These are phyloP conservation scores for Adenanthera pavonina DNA, from an alignment of 306 rosid species.

Conservation along the genomic window DNA sequence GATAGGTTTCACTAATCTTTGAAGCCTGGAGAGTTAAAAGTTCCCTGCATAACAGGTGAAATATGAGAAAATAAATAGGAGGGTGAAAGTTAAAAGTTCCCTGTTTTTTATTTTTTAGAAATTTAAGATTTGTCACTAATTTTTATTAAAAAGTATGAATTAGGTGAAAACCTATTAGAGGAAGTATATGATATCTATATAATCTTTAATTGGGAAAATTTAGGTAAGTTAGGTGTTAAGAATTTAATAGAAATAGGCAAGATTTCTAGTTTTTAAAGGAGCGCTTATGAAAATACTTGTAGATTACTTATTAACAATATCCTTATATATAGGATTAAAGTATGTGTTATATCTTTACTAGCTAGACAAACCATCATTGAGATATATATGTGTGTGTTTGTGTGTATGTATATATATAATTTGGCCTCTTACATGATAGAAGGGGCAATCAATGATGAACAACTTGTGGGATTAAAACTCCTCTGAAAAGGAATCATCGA, in stretches of 20 bases:
- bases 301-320: not conserved
- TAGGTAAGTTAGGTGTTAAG: too few species aligned
- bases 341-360: not conserved
- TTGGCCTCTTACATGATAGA: not conserved
- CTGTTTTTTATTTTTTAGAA: too few species aligned
- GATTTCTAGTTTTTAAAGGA: too few species aligned
- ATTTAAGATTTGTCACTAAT: too few species aligned
- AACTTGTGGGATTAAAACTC: conserved; percentile 4
- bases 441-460: not conserved
- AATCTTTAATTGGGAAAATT: too few species aligned
- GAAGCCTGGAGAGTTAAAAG: not conserved
- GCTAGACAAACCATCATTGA: not conserved
- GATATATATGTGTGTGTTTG: too few species aligned
- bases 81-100: not conserved
- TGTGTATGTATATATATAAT: not conserved
- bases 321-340: too few species aligned
- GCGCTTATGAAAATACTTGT: not conserved
- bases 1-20: not conserved
- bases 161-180: too few species aligned
- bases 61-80: not conserved
- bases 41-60: not conserved
- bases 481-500: not conserved
- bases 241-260: too few species aligned
- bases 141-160: too few species aligned
- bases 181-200: too few species aligned